phyloP scores from a whole-genome alignment of 2,329 filamentous ascomycete genomes.

The Emmonsiellopsis sp. region DNA sequence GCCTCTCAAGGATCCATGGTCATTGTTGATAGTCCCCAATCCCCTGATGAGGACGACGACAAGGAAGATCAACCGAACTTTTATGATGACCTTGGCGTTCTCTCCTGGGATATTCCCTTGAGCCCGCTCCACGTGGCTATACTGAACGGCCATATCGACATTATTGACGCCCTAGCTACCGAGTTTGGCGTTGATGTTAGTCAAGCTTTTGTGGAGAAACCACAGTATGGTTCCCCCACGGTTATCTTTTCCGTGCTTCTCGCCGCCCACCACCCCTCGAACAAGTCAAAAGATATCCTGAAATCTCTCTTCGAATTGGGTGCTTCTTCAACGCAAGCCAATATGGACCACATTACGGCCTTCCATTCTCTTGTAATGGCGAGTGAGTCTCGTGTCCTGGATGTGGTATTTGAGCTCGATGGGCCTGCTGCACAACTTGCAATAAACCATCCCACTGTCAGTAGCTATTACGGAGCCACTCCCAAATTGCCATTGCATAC shows the following conservation, averaged over 20 bases:
- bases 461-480: conserved; percentile 51
- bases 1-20: conserved; percentile 64
- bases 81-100: conserved; percentile 60
- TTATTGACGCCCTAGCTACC: conserved; percentile 60
- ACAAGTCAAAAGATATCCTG: conserved; percentile 54
- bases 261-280: conserved; percentile 50
- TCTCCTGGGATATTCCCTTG: conserved; percentile 70
- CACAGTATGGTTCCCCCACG: conserved; percentile 28
- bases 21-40: conserved; percentile 40
- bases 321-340: conserved; percentile 62
- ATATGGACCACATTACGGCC: conserved; percentile 51
- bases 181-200: conserved; percentile 65
- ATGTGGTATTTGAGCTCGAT: conserved; percentile 42
- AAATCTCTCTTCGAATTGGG: conserved; percentile 54
- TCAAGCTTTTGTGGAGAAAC: conserved; percentile 47
- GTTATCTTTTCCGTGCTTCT: conserved; percentile 60
- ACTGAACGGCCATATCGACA: conserved; percentile 58
- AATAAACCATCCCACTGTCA: conserved; percentile 53
- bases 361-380: conserved; percentile 50
- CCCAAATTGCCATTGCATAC: conserved; percentile 14
- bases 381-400: conserved; percentile 21
- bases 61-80: conserved; percentile 56
- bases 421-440: conserved; percentile 47
- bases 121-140: conserved; percentile 75
- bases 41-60: conserved; percentile 19